These are phyloP conservation scores for Rhynchosporium graminicola DNA, from an alignment of 2,329 filamentous ascomycete genomes.

Conservation along the genomic window DNA sequence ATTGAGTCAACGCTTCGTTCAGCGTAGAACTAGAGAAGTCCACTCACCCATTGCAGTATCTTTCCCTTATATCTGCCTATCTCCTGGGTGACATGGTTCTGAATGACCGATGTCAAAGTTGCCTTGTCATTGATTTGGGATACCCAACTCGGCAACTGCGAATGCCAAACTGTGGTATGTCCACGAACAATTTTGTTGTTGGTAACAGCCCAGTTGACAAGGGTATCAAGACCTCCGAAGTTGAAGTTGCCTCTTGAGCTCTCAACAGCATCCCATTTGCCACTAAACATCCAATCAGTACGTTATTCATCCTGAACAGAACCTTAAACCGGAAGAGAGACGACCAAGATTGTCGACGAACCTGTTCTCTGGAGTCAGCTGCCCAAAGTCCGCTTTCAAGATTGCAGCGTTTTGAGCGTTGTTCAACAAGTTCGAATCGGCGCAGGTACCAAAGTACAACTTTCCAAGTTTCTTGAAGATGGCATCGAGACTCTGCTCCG, in stretches of 20 bases:
- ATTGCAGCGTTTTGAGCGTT: slow-evolving; percentile 53
- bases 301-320: not conserved
- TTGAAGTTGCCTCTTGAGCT: not conserved
- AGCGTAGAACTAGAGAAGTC: not conserved
- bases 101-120: slow-evolving; percentile 55
- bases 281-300: not conserved
- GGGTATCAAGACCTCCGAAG: slow-evolving; percentile 50
- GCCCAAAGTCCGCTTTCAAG: slow-evolving; percentile 64
- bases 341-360: slow-evolving; percentile 43
- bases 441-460: slow-evolving; percentile 61
- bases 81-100: slow-evolving; percentile 60
- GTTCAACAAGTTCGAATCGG: slow-evolving; percentile 55
- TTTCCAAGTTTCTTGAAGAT: slow-evolving; percentile 64
- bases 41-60: slow-evolving; percentile 41
- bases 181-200: slow-evolving; percentile 63
- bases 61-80: slow-evolving; percentile 63
- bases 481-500: slow-evolving; percentile 51
- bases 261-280: slow-evolving; percentile 64
- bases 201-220: slow-evolving; percentile 58
- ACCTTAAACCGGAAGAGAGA: not conserved
- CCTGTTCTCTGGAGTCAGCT: slow-evolving; percentile 67
- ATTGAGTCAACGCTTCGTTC: too few species aligned
- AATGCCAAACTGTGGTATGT: slow-evolving; percentile 70
- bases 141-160: slow-evolving; percentile 61
- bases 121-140: slow-evolving; percentile 51